Base-by-base conservation (phyloP, 805 yeast genomes). In the Hanseniaspora thailandica region DNA sequence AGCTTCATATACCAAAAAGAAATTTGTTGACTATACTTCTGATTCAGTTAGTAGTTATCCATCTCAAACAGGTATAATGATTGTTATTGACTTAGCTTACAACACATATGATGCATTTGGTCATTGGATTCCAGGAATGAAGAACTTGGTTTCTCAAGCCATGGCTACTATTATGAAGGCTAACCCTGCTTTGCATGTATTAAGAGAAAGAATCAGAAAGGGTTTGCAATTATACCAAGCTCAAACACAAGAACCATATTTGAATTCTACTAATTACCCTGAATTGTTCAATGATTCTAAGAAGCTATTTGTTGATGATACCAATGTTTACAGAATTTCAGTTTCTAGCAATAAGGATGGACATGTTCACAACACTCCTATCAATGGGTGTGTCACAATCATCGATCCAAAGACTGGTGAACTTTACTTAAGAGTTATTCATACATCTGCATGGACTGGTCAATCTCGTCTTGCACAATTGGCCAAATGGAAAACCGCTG, bases 401-500 rank as follows among this genome's bases (percentile, higher is more conserved):
- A 69, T 93, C 63, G 86, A 90, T 62, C 97, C 98, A 1, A 80
- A 81, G 59, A 78, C 89, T 1, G 98, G 98, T 34, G 96, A 89
- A 63, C 67, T 93, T 48, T 88, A 85, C 63, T 72, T 93, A 67
- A 87, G 86, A 63, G 78, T 93, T 52, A 86, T 93, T 55, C 97
- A 90, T 62, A 86, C 95, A 0, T 84, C 95, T 5, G 95, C 87
- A 2, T 93, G 96, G 94, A 83, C 95, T 3, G 99, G 99, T 19
- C 97, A 93, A 66, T 89, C 87, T 62, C 82, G 97, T 61, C 74
- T 90, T 56, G 83, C 93, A 28, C 97, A 93, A 63, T 70, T 93
- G 58, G 89, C 97, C 1, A 93, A 93, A 64, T 93, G 98, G 98
- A 93, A 90, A 65, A 82, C 97, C 1, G 97, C 98, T 0, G 99